Evolutionary conservation across 2,329 filamentous ascomycete genomes (phyloP).

Genomic region (Trichoderma lentiforme): DNA sequence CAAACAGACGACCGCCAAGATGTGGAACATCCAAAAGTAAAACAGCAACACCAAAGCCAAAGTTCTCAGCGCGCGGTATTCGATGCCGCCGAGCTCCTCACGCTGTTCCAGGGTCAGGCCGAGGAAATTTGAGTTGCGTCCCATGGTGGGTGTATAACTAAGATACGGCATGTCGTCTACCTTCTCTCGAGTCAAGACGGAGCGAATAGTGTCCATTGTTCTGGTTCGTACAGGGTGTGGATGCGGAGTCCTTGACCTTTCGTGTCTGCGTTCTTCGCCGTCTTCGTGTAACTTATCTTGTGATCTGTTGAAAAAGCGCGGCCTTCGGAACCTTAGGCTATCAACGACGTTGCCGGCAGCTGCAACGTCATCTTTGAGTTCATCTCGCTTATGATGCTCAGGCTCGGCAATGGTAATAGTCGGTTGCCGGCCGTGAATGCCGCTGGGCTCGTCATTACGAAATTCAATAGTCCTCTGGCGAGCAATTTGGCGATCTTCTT

Average conservation of each 20-base stretch:
- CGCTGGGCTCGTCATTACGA: conserved; percentile 23
- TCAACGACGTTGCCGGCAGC: conserved; percentile 40
- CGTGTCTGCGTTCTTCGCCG: conserved; percentile 23
- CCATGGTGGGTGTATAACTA: conserved; percentile 89
- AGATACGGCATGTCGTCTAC: conserved; percentile 73
- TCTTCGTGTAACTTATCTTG: conserved; percentile 40
- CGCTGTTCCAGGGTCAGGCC: conserved; percentile 86
- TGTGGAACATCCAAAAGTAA: conserved; percentile 82
- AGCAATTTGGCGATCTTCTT: conserved; percentile 32
- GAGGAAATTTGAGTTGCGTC: conserved; percentile 88
- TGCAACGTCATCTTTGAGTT: conserved; percentile 41
- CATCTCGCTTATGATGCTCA: conserved; percentile 37
- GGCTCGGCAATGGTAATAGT: conserved; percentile 69
- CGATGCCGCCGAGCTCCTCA: conserved; percentile 92
- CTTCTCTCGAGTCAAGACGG: conserved; percentile 52
- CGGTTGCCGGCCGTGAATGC: conserved; percentile 41
- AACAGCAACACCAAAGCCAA: conserved; percentile 71
- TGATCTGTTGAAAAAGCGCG: conserved; percentile 36
- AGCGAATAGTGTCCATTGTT: conserved; percentile 59
- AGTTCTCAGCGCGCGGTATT: conserved; percentile 89
- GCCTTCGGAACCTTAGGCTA: conserved; percentile 43
- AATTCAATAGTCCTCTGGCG: conserved; percentile 28
- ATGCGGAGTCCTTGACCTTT: conserved; percentile 6
- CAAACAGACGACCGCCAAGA: conserved; percentile 70
- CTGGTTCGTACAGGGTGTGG: conserved; percentile 37